Conservation (phyloP, 306 rosid genomes). For the Hippophae rhamnoides region DNA sequence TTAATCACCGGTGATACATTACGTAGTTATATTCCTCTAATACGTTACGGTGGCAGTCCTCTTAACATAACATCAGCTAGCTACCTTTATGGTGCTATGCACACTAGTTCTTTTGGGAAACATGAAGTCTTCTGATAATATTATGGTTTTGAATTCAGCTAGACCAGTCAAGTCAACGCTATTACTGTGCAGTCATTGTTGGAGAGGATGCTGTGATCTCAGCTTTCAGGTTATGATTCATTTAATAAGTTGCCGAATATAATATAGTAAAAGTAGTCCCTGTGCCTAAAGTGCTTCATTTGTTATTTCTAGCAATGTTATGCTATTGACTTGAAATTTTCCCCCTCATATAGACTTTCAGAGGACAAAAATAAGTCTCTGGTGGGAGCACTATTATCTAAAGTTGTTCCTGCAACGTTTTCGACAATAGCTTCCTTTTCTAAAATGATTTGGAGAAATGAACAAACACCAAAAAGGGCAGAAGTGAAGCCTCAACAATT, state of each 20-base stretch:
- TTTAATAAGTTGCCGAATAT: no score
- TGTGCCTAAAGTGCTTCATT: not conserved
- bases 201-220: constrained; percentile 96
- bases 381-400: constrained; percentile 85
- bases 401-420: constrained; percentile 87
- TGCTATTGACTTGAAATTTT: constrained; percentile 18
- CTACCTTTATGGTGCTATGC: constrained; percentile 9
- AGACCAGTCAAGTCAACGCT: constrained; percentile 94
- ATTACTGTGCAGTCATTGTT: constrained; percentile 86
- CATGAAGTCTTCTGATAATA: constrained; percentile 72
- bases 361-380: constrained; percentile 83
- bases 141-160: constrained; percentile 99
- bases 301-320: not conserved
- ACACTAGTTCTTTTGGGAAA: constrained; percentile 17
- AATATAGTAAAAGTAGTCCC: no score
- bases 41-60: not conserved
- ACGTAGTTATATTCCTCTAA: not conserved
- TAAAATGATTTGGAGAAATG: constrained; percentile 79
- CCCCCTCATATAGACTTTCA: constrained; percentile 49
- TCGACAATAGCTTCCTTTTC: constrained; percentile 85
- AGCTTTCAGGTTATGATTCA: constrained; percentile 64
- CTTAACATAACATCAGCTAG: constrained; percentile 1
- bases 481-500: constrained; percentile 62
- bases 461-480: constrained; percentile 51
- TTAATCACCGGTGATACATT: not conserved